phyloP scores from a whole-genome alignment of 768 basidiomycete genomes.

The Punctularia strigosozonata region DNA sequence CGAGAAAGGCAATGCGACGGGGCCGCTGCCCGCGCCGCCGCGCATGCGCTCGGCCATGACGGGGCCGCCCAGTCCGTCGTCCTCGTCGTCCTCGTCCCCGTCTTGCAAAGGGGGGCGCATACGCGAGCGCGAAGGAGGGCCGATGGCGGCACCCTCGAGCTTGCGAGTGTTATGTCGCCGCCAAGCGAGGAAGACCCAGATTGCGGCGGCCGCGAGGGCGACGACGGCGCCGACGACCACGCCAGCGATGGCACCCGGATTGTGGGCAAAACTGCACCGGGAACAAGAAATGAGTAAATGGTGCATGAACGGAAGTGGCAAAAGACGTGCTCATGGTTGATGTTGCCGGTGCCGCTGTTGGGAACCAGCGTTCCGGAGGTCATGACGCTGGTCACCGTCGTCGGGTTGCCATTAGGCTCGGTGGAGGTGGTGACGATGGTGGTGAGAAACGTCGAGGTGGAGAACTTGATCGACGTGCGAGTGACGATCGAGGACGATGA shows the following conservation, averaged over 20 bases:
- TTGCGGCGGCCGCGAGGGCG: slow-evolving; percentile 9
- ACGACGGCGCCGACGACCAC: slow-evolving; percentile 12
- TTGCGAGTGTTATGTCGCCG: slow-evolving; percentile 10
- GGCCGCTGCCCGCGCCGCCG: no score
- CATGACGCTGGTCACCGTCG: slow-evolving; percentile 9
- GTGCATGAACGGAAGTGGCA: neutral
- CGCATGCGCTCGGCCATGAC: neutral
- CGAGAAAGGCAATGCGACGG: no score
- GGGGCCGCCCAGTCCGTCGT: neutral
- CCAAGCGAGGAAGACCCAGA: slow-evolving; percentile 10
- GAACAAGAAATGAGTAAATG: neutral
- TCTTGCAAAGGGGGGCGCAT: neutral
- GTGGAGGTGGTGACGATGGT: slow-evolving; percentile 3
- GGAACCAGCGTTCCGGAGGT: slow-evolving; percentile 14
- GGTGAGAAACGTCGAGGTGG: neutral
- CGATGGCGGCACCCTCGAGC: neutral
- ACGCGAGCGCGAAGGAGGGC: neutral
- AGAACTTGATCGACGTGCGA: neutral
- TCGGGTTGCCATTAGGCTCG: slow-evolving; percentile 4
- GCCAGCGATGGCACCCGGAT: slow-evolving; percentile 14
- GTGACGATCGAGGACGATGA: neutral
- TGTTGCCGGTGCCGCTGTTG: slow-evolving; percentile 4
- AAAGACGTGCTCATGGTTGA: slow-evolving; percentile 7
- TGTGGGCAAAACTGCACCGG: slow-evolving; percentile 10
- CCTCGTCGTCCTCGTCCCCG: neutral